Percentiles rank a stretch among this genome's conserved stretches.
These are phyloP conservation scores for Xerocomellus chrysenteron DNA, from an alignment of 768 basidiomycete species.

Conservation along the genomic window DNA sequence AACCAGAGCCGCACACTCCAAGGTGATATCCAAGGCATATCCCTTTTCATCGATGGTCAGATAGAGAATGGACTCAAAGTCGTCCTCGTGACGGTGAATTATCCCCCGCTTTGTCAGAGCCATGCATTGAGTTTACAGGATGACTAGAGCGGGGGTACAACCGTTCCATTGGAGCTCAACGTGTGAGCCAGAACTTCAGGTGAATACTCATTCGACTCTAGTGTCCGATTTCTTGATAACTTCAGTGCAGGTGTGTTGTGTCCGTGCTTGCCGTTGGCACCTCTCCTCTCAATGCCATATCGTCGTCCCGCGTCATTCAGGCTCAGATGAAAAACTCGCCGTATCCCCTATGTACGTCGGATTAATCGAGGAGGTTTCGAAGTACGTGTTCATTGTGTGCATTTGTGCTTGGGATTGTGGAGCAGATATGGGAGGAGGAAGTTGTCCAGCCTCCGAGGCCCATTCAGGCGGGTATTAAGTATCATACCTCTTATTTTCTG, in stretches of 20 bases:
- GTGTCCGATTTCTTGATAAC: conserved; percentile 95
- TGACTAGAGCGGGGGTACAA: conserved; percentile 91
- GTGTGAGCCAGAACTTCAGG: conserved; percentile 65
- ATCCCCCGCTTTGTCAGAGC: background rate
- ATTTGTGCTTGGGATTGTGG: conserved; percentile 79
- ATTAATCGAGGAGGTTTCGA: conserved; percentile 85
- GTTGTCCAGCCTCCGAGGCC: conserved; percentile 32
- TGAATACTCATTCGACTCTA: conserved; percentile 36
- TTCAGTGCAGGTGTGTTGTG: conserved; percentile 84
- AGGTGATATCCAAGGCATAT: conserved; percentile 48
- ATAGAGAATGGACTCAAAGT: conserved; percentile 64
- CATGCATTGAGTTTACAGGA: conserved; percentile 13
- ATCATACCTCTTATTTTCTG: no score
- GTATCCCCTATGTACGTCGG: conserved; percentile 74
- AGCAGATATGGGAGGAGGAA: conserved; percentile 89
- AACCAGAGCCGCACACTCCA: no score
- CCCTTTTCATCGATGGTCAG: conserved; percentile 71
- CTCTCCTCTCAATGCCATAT: conserved; percentile 29
- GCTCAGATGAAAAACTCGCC: conserved; percentile 26
- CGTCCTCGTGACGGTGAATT: conserved; percentile 89
- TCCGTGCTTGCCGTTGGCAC: conserved; percentile 33
- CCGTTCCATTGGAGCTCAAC: conserved; percentile 96
- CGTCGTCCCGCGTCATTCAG: conserved; percentile 42
- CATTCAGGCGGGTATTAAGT: no score
- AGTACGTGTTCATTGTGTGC: conserved; percentile 91